Evolutionary conservation across 306 rosid species (phyloP).

Genomic region (Quercus berberidifolia): DNA sequence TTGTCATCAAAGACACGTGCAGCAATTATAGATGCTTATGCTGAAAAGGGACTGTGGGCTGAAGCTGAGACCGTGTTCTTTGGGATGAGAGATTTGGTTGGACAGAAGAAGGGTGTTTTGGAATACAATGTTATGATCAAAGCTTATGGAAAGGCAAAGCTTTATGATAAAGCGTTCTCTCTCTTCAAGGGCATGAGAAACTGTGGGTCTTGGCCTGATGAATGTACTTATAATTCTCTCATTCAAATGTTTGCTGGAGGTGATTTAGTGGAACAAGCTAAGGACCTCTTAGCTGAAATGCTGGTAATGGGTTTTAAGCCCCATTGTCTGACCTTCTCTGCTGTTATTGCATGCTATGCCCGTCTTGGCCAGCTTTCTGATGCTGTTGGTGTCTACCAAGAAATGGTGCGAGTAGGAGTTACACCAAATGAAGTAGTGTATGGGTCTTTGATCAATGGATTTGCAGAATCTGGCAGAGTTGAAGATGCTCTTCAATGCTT

Average conservation of each 20-base stretch:
- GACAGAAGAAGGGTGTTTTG: conserved; percentile 47
- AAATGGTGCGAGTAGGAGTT: conserved; percentile 54
- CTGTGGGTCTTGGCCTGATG: conserved; percentile 71
- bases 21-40: conserved; percentile 73
- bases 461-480: conserved; percentile 71
- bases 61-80: conserved; percentile 71
- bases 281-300: conserved; percentile 64
- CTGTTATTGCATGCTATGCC: conserved; percentile 67
- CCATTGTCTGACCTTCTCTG: conserved; percentile 61
- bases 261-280: conserved; percentile 66
- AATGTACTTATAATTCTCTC: conserved; percentile 77
- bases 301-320: conserved; percentile 63
- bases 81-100: conserved; percentile 41
- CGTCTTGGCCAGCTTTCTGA: conserved; percentile 72
- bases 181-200: conserved; percentile 76
- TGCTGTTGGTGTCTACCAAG: conserved; percentile 52
- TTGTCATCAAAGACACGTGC: conserved; percentile 51
- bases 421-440: conserved; percentile 73
- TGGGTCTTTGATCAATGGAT: conserved; percentile 84
- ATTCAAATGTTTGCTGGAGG: conserved; percentile 88
- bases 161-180: conserved; percentile 61
- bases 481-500: conserved; percentile 65
- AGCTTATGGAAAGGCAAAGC: conserved; percentile 77
- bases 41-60: conserved; percentile 74
- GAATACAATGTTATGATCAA: conserved; percentile 89